Base-by-base conservation (phyloP, 768 basidiomycete genomes). In the Mycena latifolia region DNA sequence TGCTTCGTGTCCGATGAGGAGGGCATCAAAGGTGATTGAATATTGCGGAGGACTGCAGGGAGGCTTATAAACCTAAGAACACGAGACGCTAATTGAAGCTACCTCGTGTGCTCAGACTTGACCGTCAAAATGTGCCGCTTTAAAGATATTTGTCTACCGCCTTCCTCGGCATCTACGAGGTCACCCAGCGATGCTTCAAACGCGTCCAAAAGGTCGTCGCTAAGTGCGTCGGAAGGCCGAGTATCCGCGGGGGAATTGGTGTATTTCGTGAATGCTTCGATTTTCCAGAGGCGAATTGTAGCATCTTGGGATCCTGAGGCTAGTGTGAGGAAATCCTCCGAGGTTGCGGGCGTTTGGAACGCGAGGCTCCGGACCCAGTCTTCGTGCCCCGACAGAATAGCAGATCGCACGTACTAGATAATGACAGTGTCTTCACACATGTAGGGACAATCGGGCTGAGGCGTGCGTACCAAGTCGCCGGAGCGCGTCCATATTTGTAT, bases 221-320 rank as follows among this genome's bases (percentile, higher is more conserved):
- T 87, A 24, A 87, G 76, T 17, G 74, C 71, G 35, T 79, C 66
- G 24, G 62, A 29, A 59, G 69, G 52, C 28, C 59, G 31, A 52
- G 58, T 35, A 73, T 72, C 41, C 52, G 50, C 24, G 37, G 70
- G 58, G 58, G 78, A 45, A 47, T 61, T n/a, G 28, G 75, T 27
- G 22, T 75, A 66, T 63, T 80, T 81, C 45, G 74, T 76, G 33
- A 88, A 76, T 20, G 80, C 73, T 47, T 91, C 88, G 67, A 99
- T 89, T 62, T 89, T 90, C 98, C 98, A 99, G 5, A 99, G 80
- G 43, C 98, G 90, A 57, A 99, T 93, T 29, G 93, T 96, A 10
- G 90, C 89, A 75, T 99, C 98, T 78, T 99, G 98, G 11, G 96
- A 96, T 1, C 95, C 98, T 25, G 96, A 96, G 1, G 98, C 96